Base-by-base conservation (phyloP, 805 yeast species). In the Suhomyces prunicola region DNA sequence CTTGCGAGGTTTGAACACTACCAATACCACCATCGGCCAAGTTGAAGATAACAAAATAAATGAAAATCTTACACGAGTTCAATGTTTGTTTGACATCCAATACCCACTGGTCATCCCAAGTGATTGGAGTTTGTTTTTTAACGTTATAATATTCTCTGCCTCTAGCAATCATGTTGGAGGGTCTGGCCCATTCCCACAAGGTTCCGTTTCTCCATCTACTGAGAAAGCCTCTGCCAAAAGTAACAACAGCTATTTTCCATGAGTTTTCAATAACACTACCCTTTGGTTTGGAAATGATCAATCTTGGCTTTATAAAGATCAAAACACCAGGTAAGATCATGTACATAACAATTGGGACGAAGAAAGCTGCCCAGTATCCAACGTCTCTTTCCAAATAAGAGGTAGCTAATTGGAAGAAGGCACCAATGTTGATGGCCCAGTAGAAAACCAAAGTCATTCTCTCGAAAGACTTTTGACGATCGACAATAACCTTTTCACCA, bases 401-500 rank as follows among this genome's bases (percentile, higher is more conserved):
- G 17, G 84, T 78, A 19, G 81, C 84, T 50, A 81, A 67, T 59
- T 73, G 78, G 59, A 79, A 72, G 66, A 81, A 79, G 7, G 83
- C 79, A 56, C 85, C 85, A 54, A 79, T 70, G 60, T 80, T 82
- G 58, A 82, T 81, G 50, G 80, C 68, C 82, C 83, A 80, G 66
- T 81, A 81, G 64, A 80, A 81, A 45, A 76, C 69, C 62, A 80
- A 68, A 4, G 71, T 57, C 66, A 72, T 73, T 61, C 76, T 64
- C 60, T 72, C 74, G 53, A 77, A 63, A 4, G 79, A 64, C 51
- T 74, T 68, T 60, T 73, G 75, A 51, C 80, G 71, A 59, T 78
- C 81, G 45, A 79, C 68, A 59, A 87, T 82, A 35, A 87, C 92
- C 47, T 78, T 77, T 63, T 84, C 85, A 53, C 96, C 96, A 26